phyloP scores from a whole-genome alignment of 257 asterid species.

The Solanum habrochaites region DNA sequence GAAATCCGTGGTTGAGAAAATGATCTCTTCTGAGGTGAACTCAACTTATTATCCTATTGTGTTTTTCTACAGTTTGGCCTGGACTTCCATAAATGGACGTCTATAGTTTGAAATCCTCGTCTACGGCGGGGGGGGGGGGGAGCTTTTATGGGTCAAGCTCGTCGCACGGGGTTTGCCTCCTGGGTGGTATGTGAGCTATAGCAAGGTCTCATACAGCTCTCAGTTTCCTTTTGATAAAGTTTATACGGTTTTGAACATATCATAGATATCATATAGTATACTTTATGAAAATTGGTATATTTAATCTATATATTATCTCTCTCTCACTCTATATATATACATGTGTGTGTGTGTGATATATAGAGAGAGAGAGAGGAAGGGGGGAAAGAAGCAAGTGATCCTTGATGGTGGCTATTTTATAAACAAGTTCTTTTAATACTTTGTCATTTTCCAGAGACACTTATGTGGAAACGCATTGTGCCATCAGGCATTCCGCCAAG shows the following conservation, averaged over 20 bases:
- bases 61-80: not conserved
- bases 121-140: not conserved
- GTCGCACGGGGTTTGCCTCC: too few relatives aligned
- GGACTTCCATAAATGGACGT: not conserved
- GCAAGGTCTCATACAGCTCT: not conserved
- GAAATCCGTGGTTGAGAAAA: not conserved
- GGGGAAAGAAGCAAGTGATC: not conserved
- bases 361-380: not conserved
- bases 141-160: not conserved
- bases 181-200: not conserved
- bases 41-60: not conserved
- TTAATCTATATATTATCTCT: not conserved
- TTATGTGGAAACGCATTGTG: constrained; percentile 64
- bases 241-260: not conserved
- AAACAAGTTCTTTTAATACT: not conserved
- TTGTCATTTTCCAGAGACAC: constrained; percentile 50
- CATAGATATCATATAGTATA: not conserved
- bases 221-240: not conserved
- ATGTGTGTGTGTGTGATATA: not conserved
- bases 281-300: not conserved
- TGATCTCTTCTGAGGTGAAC: not conserved
- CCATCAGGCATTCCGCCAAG: constrained; percentile 96
- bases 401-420: not conserved
- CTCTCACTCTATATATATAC: not conserved
- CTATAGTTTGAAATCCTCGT: not conserved